Percentiles rank a stretch among this genome's conserved stretches.
Evolutionary conservation across 345 rosid species (phyloP).

Genomic region (Crucihimalaya himalaica): DNA sequence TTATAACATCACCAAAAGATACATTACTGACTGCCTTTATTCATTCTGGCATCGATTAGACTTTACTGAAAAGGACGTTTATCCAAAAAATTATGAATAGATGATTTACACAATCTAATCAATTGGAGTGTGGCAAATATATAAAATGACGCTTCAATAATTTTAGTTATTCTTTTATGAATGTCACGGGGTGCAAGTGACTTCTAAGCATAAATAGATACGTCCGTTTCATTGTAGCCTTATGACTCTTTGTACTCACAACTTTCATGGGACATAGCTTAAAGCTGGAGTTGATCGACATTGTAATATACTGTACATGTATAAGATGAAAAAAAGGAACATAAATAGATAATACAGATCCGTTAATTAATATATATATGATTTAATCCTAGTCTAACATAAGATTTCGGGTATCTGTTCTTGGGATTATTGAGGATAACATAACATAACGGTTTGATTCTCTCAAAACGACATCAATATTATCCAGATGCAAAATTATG

Average conservation of each 20-base stretch:
- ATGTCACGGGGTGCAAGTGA: conserved; percentile 7
- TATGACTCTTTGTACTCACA: background rate
- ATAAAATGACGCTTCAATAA: background rate
- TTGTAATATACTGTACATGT: background rate
- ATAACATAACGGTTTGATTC: background rate
- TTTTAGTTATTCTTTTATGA: background rate
- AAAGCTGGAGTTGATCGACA: background rate
- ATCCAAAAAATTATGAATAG: no score
- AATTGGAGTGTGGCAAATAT: background rate
- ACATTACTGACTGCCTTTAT: no score
- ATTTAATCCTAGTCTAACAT: background rate
- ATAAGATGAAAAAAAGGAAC: background rate
- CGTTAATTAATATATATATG: background rate
- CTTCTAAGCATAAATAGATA: background rate
- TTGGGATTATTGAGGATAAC: background rate
- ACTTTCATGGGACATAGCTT: background rate
- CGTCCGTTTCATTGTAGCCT: background rate
- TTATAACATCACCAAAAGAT: background rate
- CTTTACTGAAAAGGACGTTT: no score
- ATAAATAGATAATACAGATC: background rate
- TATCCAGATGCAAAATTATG: background rate
- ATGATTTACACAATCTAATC: no score
- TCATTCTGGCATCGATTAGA: no score
- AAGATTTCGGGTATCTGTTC: background rate
- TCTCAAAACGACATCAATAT: background rate